Percentiles rank a stretch among this genome's conserved stretches.
Evolutionary conservation across 179 eudicot species (phyloP).

Genomic region (Patellifolia procumbens): DNA sequence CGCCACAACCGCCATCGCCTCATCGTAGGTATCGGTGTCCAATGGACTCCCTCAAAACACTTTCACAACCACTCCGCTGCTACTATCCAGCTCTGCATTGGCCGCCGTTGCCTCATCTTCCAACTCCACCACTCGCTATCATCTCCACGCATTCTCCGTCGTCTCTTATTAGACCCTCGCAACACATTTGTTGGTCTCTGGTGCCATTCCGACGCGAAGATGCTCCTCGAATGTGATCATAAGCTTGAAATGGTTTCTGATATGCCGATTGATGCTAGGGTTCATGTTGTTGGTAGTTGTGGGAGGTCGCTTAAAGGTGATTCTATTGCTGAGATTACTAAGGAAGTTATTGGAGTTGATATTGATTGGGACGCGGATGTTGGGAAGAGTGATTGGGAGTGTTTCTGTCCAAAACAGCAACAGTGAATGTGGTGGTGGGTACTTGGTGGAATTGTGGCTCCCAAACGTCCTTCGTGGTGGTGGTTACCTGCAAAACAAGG

Average conservation of each 20-base stretch:
- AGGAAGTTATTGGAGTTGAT: conserved; percentile 1
- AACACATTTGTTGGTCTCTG: conserved; percentile 27
- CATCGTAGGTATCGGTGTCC: conserved; percentile 21
- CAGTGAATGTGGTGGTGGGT: too few species aligned
- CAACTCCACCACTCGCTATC: conserved; percentile 14
- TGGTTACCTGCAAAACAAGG: too few species aligned
- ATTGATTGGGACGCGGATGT: background rate
- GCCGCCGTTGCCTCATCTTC: conserved; percentile 26
- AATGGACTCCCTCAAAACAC: background rate
- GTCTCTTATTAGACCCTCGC: background rate
- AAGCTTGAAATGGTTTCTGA: background rate
- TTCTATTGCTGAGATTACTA: conserved; percentile 9
- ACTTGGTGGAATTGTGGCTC: too few species aligned
- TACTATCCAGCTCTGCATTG: conserved; percentile 22
- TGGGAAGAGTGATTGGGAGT: conserved; percentile 17
- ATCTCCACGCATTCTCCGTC: conserved; percentile 20
- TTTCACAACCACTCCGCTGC: conserved; percentile 11
- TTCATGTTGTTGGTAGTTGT: background rate
- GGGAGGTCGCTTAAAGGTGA: background rate
- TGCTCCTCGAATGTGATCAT: conserved; percentile 1
- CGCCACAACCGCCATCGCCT: conserved; percentile 4
- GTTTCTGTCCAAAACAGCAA: too few species aligned
- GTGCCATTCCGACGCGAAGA: conserved; percentile 4
- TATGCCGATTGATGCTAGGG: conserved; percentile 26
- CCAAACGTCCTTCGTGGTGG: too few species aligned